Conservation (phyloP, 164 flowering plant species). For the Litsea cubeba region DNA sequence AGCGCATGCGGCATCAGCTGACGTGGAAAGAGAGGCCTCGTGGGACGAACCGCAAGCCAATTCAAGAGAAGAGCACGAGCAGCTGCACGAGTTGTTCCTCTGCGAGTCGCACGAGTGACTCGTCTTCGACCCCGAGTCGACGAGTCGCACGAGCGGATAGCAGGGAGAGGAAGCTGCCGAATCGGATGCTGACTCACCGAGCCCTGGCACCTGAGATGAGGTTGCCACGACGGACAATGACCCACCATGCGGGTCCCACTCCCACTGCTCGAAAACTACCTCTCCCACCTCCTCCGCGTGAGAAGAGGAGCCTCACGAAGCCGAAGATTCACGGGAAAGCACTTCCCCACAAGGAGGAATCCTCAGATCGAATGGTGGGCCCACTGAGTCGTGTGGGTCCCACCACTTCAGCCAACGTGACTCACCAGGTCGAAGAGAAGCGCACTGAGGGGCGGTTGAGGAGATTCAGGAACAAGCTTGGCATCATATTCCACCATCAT, state of each 20-base stretch:
- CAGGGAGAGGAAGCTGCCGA: not conserved
- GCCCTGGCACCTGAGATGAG: not conserved
- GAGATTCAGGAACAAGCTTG: constrained; percentile 50
- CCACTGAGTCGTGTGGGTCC: constrained; percentile 4
- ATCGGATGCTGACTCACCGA: not conserved
- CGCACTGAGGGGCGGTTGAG: constrained; percentile 26
- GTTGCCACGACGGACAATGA: not conserved
- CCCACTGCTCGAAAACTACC: not conserved
- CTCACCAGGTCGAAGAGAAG: constrained; percentile 1
- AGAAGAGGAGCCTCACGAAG: not conserved
- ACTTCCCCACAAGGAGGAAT: too few relatives aligned
- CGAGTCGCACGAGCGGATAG: constrained; percentile 9
- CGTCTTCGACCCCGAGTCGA: constrained; percentile 17
- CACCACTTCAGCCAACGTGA: not conserved
- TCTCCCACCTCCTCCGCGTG: not conserved
- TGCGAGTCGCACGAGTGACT: not conserved
- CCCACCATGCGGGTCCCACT: not conserved
- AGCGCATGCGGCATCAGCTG: constrained; percentile 5
- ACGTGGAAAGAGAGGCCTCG: constrained; percentile 4
- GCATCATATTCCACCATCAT: constrained; percentile 56
- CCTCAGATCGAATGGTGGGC: not conserved
- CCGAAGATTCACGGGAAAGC: not conserved
- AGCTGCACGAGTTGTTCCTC: constrained; percentile 10
- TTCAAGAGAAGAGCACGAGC: not conserved
- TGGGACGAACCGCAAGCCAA: not conserved